Conservation (phyloP, 805 yeast species). For the Candida fluviatilis region DNA sequence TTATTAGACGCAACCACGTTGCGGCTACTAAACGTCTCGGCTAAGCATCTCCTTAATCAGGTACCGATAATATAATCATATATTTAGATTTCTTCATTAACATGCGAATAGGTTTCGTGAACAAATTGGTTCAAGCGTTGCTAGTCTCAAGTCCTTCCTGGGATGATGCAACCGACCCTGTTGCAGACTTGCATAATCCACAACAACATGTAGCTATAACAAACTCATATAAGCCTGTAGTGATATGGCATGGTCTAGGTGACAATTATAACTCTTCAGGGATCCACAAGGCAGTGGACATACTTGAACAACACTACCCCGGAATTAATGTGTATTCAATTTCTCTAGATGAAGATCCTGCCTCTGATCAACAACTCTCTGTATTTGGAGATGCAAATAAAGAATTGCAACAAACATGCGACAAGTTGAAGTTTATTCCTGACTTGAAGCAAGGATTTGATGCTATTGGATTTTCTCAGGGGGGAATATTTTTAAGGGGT, state of each 20-base stretch:
- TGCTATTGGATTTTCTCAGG: slow-evolving; percentile 79
- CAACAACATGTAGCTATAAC: not conserved
- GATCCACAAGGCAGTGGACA: slow-evolving; percentile 42
- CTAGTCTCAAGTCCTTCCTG: not conserved
- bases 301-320: slow-evolving; percentile 45
- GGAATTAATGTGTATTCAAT: slow-evolving; percentile 51
- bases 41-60: not conserved
- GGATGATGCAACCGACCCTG: too few relatives aligned
- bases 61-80: not conserved
- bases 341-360: slow-evolving; percentile 44
- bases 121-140: not conserved
- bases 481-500: slow-evolving; percentile 74
- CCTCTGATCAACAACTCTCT: slow-evolving; percentile 51
- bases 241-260: slow-evolving; percentile 84
- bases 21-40: too few relatives aligned
- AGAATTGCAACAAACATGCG: slow-evolving; percentile 54
- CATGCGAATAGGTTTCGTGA: not conserved
- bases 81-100: not conserved
- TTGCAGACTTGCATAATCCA: too few relatives aligned
- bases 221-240: slow-evolving; percentile 41
- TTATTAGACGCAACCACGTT: not conserved
- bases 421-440: slow-evolving; percentile 42
- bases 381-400: slow-evolving; percentile 56
- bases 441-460: slow-evolving; percentile 56
- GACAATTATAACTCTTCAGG: slow-evolving; percentile 65